These are phyloP conservation scores for Penicillium crystallinum DNA, from an alignment of 495 filamentous ascomycete species.

Conservation along the genomic window DNA sequence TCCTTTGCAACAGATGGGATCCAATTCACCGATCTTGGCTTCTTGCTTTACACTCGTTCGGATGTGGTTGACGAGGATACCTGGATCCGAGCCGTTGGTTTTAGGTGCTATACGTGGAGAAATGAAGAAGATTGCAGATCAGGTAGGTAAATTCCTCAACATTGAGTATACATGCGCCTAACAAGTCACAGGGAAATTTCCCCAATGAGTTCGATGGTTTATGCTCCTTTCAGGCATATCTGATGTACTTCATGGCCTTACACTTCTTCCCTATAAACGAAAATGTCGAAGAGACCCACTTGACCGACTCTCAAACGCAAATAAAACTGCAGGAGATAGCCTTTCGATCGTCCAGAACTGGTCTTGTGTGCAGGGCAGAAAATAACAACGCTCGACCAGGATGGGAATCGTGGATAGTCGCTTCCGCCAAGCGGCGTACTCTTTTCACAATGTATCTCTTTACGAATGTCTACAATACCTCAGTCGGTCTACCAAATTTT, in stretches of 20 bases:
- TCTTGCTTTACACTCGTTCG: conserved; percentile 41
- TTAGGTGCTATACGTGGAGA: conserved; percentile 28
- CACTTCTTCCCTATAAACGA: conserved; percentile 31
- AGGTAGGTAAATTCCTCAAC: conserved; percentile 9
- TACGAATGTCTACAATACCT: conserved; percentile 35
- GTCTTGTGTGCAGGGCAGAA: conserved; percentile 38
- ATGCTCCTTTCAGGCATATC: conserved; percentile 44
- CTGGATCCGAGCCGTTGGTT: conserved; percentile 36
- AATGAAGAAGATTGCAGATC: conserved; percentile 28
- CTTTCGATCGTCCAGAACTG: conserved; percentile 32
- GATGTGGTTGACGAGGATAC: conserved; percentile 34
- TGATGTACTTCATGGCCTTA: conserved; percentile 41
- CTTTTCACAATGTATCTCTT: conserved; percentile 47
- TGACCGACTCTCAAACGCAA: conserved; percentile 29
- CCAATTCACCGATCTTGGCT: conserved; percentile 27
- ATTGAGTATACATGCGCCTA: background rate
- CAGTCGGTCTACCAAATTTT: conserved; percentile 38
- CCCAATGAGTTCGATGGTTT: conserved; percentile 27
- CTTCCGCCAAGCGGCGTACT: conserved; percentile 41
- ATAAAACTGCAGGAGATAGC: conserved; percentile 46
- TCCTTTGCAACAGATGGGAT: conserved; percentile 18
- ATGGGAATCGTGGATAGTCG: conserved; percentile 50
- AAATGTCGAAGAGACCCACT: conserved; percentile 1
- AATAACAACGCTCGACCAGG: conserved; percentile 27
- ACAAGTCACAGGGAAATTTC: conserved; percentile 1